Base-by-base conservation (phyloP, 371 early-diverging fungal species). In the Dichotomocladium elegans region DNA sequence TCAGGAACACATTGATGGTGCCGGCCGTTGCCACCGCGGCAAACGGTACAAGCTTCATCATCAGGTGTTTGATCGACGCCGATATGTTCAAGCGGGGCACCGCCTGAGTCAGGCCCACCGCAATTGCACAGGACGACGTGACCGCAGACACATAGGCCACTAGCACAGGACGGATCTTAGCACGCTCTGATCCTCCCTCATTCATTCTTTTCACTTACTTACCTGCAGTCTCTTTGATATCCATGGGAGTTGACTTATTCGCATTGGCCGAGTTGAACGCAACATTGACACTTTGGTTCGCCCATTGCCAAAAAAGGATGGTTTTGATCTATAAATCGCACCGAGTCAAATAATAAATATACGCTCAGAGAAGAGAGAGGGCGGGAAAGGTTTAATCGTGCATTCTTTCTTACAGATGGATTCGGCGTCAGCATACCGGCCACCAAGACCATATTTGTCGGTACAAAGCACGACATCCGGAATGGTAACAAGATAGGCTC, bases 241-340 rank as follows among this genome's bases (percentile, higher is more conserved):
- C 67, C 90, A 92, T 87, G 41, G 79, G 76, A 1, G 84, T 87
- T 3, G 90, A 86, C 66, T 92, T 91, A 72, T 92, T 92, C 12
- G 92, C 89, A 61, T 92, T 91, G 34, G 81, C 80, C 46, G 83
- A 91, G 70, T 92, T 92, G 69, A 92, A 84, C 5, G 90, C 92
- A 6, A 90, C 90, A 64, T 92, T 92, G 42, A 86, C 83, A 42
- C 78, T 79, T 63, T 92, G 92, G 65, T 92, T 91, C 44, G 85
- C 66, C 92, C 89, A 91, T 61, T 91, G 91, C 88, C 90, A 90
- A 63, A 88, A 88, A 29, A 91, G 51, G 53, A 90, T 86, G 28
- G 72, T 74, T 40, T 74, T 80, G 22, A 77, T 82, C 85, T 84
- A 58, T 21, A 22, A 10, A 15, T 17, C 35, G 24, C 37, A 9